These are phyloP conservation scores for Neocatenulostroma microsporum DNA, from an alignment of 2,329 filamentous ascomycete species.

Conservation along the genomic window DNA sequence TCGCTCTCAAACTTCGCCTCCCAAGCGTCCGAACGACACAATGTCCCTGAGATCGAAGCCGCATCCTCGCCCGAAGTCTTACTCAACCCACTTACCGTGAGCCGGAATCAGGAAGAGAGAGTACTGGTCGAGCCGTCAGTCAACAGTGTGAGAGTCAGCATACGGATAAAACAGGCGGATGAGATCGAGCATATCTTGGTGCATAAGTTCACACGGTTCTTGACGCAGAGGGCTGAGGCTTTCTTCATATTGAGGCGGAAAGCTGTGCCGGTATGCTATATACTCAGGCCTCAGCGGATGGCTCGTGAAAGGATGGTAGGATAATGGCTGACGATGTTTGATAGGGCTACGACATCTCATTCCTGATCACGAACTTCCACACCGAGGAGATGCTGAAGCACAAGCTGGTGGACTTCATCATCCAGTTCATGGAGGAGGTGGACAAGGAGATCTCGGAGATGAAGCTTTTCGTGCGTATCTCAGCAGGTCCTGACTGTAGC, in stretches of 20 bases:
- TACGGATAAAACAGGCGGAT: conserved; percentile 98
- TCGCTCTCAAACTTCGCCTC: conserved; percentile 96
- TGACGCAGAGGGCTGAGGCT: conserved; percentile 90
- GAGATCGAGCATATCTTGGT: conserved; percentile 98
- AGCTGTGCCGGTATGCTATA: conserved; percentile 69
- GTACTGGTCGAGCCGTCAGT: conserved; percentile 94
- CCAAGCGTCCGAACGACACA: conserved; percentile 91
- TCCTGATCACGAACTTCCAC: conserved; percentile 97
- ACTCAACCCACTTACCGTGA: conserved; percentile 80
- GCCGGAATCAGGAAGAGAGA: conserved; percentile 93
- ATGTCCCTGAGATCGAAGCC: conserved; percentile 95
- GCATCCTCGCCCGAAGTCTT: conserved; percentile 88
- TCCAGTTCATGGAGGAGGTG: conserved; percentile 99
- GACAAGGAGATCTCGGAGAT: conserved; percentile 99
- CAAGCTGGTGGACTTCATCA: conserved; percentile 98
- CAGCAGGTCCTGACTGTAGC: neutral
- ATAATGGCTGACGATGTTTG: conserved; percentile 13
- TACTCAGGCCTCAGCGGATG: too few relatives aligned
- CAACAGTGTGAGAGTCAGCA: conserved; percentile 94
- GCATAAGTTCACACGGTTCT: conserved; percentile 95
- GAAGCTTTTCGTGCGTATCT: conserved; percentile 85
- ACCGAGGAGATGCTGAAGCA: conserved; percentile 99
- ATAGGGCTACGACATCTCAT: conserved; percentile 96
- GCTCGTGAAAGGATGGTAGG: neutral
- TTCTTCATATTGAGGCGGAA: conserved; percentile 97